These are phyloP conservation scores for Phytophthora citricola DNA, from an alignment of 352 stramenopile species.

Conservation along the genomic window DNA sequence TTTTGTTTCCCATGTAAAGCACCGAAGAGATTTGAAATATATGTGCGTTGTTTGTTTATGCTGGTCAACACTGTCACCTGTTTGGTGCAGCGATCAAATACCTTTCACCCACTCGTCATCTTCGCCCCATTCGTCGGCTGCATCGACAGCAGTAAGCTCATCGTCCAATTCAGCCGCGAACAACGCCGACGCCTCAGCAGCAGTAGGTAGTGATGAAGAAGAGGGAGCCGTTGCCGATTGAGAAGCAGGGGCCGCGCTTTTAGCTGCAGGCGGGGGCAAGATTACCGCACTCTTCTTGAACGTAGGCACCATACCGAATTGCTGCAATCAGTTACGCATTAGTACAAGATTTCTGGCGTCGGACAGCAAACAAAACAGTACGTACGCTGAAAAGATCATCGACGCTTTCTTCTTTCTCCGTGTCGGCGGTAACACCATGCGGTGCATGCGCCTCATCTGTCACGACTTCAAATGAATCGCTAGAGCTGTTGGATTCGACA, in stretches of 20 bases:
- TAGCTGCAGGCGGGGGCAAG: conserved; percentile 29
- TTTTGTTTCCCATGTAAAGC: conserved; percentile 23
- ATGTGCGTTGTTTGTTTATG: conserved; percentile 34
- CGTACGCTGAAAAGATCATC: conserved; percentile 87
- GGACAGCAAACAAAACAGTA: conserved; percentile 17
- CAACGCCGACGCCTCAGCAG: conserved; percentile 51
- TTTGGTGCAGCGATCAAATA: conserved; percentile 42
- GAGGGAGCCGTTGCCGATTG: conserved; percentile 17
- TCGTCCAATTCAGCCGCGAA: conserved; percentile 80
- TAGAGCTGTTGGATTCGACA: conserved; percentile 71
- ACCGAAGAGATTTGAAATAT: conserved; percentile 37
- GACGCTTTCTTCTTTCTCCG: conserved; percentile 48
- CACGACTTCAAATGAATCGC: conserved; percentile 75
- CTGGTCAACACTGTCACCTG: conserved; percentile 12
- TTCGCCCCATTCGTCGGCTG: conserved; percentile 71
- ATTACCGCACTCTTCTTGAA: conserved; percentile 72
- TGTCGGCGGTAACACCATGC: conserved; percentile 18
- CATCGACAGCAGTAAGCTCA: conserved; percentile 44
- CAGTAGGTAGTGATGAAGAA: conserved; percentile 33
- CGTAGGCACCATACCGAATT: conserved; percentile 87
- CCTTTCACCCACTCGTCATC: conserved; percentile 86
- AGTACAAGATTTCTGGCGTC: neutral
- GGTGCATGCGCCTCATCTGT: conserved; percentile 43
- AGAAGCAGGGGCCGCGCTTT: conserved; percentile 17
- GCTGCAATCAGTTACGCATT: conserved; percentile 43